These are phyloP conservation scores for Mycena venus DNA, from an alignment of 768 basidiomycete genomes.

Conservation along the genomic window DNA sequence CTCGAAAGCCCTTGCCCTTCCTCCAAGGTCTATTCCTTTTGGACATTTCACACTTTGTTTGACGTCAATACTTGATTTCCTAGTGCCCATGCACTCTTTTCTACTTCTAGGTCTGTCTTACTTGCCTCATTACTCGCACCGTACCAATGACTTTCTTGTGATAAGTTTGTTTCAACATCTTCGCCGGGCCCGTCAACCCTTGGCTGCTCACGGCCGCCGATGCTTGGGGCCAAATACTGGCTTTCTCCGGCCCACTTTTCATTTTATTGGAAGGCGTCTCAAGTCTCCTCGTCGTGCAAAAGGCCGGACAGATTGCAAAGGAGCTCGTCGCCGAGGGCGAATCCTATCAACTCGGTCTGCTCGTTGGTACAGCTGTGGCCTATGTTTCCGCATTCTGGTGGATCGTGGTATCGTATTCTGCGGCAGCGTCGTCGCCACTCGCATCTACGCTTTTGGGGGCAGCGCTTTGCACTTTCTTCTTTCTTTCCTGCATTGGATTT, in stretches of 20 bases:
- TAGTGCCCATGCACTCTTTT: conserved; percentile 87
- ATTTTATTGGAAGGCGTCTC: conserved; percentile 89
- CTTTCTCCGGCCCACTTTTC: conserved; percentile 81
- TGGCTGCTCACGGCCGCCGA: conserved; percentile 68
- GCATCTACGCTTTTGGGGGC: conserved; percentile 92
- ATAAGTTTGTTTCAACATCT: conserved; percentile 82
- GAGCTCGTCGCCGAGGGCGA: conserved; percentile 79
- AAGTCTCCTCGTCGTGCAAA: conserved; percentile 85
- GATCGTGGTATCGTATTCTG: conserved; percentile 89
- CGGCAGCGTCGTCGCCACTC: conserved; percentile 85
- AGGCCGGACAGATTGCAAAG: conserved; percentile 83
- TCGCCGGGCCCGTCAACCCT: conserved; percentile 74
- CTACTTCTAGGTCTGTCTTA: conserved; percentile 68
- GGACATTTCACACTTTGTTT: not conserved
- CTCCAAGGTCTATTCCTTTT: conserved; percentile 60
- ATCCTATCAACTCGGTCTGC: conserved; percentile 79
- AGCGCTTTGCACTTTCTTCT: conserved; percentile 89
- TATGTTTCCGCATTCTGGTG: conserved; percentile 90
- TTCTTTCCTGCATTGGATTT: conserved; percentile 94
- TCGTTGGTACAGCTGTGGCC: conserved; percentile 82
- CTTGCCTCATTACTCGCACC: not conserved
- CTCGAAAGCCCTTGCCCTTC: conserved; percentile 77
- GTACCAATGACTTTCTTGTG: not conserved
- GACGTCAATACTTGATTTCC: not conserved
- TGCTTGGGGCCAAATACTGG: conserved; percentile 82